These are phyloP conservation scores for Aspergillus pseudonomiae DNA, from an alignment of 2,329 filamentous ascomycete species.

Conservation along the genomic window DNA sequence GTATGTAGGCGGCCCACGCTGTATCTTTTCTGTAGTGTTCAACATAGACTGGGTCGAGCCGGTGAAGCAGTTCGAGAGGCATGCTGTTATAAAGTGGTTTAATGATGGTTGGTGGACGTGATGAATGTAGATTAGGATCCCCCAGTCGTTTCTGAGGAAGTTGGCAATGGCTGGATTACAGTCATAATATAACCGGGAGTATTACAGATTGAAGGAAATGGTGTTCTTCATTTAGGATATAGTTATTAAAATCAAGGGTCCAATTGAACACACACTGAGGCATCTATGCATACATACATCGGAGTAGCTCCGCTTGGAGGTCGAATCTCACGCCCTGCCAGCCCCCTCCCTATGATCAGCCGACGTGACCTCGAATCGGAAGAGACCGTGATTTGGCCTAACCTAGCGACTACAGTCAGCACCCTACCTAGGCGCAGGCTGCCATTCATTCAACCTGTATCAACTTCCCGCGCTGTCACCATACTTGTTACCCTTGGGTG, in stretches of 20 bases:
- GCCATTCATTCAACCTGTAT: not conserved
- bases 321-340: not conserved
- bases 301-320: too few relatives aligned
- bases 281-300: not conserved
- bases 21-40: conserved; percentile 48
- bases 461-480: not conserved
- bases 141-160: conserved; percentile 8
- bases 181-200: not conserved
- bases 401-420: not conserved
- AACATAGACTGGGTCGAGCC: conserved; percentile 46
- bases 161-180: conserved; percentile 13
- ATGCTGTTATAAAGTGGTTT: conserved; percentile 49
- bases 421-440: not conserved
- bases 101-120: conserved; percentile 24
- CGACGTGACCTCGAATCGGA: not conserved
- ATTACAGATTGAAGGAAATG: not conserved
- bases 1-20: conserved; percentile 46
- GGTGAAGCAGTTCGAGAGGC: conserved; percentile 37
- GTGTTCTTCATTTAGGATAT: not conserved
- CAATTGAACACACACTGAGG: not conserved
- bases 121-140: conserved; percentile 29
- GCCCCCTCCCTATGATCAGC: not conserved
- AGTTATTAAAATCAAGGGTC: not conserved
- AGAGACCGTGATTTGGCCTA: not conserved
- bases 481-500: not conserved